Evolutionary conservation across 2,329 filamentous ascomycete genomes (phyloP).

Genomic region (Fusarium floridanum): DNA sequence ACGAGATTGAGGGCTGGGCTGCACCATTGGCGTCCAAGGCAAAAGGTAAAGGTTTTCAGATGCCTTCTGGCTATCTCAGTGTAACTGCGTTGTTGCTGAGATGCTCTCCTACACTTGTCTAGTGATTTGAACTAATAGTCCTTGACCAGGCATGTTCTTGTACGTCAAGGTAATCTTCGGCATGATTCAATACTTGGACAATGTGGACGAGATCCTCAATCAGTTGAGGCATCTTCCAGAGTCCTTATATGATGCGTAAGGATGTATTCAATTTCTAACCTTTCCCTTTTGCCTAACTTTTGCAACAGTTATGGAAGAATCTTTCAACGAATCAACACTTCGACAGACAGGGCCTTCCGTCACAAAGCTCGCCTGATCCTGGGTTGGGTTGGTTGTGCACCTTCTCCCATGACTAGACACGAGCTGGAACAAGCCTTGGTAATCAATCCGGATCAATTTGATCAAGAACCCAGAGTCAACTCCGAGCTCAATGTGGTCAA

Average conservation of each 20-base stretch:
- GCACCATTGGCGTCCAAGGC: not conserved
- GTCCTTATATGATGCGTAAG: not conserved
- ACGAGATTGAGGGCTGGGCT: not conserved
- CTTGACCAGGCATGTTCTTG: not conserved
- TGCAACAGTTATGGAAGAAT: not conserved
- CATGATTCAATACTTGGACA: not conserved
- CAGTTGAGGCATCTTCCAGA: not conserved
- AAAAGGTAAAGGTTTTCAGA: not conserved
- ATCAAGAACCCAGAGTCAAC: not conserved
- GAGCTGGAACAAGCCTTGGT: constrained; percentile 20
- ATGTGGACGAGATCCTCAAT: not conserved
- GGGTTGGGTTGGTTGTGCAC: constrained; percentile 22
- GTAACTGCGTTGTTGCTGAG: not conserved
- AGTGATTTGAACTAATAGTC: not conserved
- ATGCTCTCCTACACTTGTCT: not conserved
- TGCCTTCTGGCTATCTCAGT: too few relatives aligned
- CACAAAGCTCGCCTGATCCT: not conserved
- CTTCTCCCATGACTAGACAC: not conserved
- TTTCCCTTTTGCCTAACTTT: fast-evolving
- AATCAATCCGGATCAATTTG: not conserved
- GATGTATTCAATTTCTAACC: not conserved
- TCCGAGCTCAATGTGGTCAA: not conserved
- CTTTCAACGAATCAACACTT: not conserved
- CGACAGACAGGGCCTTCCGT: not conserved
- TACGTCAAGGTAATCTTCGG: not conserved